Conservation (phyloP, 257 asterid species). For the Anisodus acutangulus region DNA sequence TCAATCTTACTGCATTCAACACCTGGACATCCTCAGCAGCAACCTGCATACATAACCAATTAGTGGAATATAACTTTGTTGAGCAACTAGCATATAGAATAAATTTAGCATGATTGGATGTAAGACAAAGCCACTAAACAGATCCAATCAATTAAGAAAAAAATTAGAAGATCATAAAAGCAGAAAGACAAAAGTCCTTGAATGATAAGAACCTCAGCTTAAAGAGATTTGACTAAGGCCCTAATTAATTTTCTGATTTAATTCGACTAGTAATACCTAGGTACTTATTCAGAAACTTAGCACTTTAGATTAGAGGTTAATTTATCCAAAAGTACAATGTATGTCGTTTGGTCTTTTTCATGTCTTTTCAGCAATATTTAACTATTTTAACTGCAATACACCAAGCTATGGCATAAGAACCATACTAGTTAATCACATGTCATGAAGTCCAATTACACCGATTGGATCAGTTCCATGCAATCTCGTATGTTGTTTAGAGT, state of each 20-base stretch:
- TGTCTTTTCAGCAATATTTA: neutral
- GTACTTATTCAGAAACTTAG: conserved; percentile 1
- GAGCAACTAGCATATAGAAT: neutral
- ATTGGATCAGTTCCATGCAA: neutral
- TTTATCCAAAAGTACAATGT: conserved; percentile 6
- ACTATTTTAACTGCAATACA: conserved; percentile 10
- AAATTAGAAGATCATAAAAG: neutral
- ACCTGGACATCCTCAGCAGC: conserved; percentile 79
- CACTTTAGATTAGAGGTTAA: neutral
- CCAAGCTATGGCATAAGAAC: neutral
- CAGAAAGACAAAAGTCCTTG: neutral
- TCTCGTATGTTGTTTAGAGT: neutral
- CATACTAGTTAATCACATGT: conserved; percentile 1
- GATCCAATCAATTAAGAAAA: neutral
- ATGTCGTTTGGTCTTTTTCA: neutral
- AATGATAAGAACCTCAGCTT: neutral
- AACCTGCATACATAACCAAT: conserved; percentile 58
- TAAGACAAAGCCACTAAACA: neutral
- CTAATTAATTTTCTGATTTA: neutral
- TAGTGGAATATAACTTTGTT: conserved; percentile 9
- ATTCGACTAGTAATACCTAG: neutral
- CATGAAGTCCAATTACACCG: neutral
- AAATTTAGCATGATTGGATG: neutral
- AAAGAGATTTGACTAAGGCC: neutral
- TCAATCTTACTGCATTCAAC: conserved; percentile 73